A percentile compares a stretch with the other conserved stretches of the same genome.
phyloP scores from a whole-genome alignment of 2,329 filamentous ascomycete species.

The Westerdykella ornata region DNA sequence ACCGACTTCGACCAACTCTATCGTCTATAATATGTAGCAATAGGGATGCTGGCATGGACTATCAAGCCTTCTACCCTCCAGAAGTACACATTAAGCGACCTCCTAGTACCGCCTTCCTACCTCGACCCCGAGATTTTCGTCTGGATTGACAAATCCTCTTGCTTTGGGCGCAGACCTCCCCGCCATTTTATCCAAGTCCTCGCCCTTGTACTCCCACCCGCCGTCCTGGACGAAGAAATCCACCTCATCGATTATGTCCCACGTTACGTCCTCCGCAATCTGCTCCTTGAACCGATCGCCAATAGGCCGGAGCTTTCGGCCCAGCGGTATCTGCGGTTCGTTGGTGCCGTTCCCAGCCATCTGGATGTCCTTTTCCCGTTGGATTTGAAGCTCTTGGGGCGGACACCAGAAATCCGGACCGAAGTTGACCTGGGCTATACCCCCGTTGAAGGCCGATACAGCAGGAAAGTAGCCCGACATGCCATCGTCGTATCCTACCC shows the following conservation, averaged over 20 bases:
- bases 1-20: too few relatives aligned
- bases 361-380: conserved; percentile 32
- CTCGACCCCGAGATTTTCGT: conserved; percentile 34
- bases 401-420: conserved; percentile 89
- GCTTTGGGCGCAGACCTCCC: conserved; percentile 34
- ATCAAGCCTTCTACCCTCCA: too few relatives aligned
- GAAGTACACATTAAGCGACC: background rate
- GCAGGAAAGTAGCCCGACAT: conserved; percentile 94
- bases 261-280: conserved; percentile 88
- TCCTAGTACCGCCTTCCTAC: conserved; percentile 30
- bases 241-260: conserved; percentile 89
- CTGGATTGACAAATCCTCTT: conserved; percentile 33
- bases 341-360: conserved; percentile 19
- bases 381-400: conserved; percentile 53
- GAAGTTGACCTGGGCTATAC: conserved; percentile 88
- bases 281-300: conserved; percentile 83
- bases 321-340: conserved; percentile 17
- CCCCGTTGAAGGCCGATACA: conserved; percentile 84
- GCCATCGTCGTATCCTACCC: conserved; percentile 87
- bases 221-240: conserved; percentile 76
- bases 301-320: conserved; percentile 51
- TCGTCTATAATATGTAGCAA: too few relatives aligned
- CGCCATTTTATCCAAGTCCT: conserved; percentile 24
- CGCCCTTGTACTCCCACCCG: conserved; percentile 39
- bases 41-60: too few relatives aligned